Conservation (phyloP, 78 protist genomes). For the Diacronema lutheri region DNA sequence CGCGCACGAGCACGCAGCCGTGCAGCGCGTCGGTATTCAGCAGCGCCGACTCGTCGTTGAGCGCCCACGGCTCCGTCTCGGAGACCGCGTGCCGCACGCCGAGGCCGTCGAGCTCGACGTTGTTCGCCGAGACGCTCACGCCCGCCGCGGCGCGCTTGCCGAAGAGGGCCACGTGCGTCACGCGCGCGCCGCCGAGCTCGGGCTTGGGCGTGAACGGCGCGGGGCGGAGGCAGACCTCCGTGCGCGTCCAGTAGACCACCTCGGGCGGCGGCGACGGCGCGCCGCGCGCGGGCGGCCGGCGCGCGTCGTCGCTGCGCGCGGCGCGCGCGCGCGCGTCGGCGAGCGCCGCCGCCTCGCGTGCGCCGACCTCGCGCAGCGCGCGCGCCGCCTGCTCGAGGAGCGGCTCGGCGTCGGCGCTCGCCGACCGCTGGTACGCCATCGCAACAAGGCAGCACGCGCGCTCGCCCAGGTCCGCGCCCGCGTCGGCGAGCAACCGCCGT, state of each 20-base stretch:
- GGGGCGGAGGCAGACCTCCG: not conserved
- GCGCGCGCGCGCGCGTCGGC: too few relatives aligned
- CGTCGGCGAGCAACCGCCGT: not conserved
- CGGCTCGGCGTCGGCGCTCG: not conserved
- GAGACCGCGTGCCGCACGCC: not conserved
- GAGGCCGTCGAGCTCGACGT: not conserved
- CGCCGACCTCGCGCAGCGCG: not conserved
- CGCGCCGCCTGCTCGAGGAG: not conserved
- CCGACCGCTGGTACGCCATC: not conserved
- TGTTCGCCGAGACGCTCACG: not conserved
- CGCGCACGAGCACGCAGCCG: not conserved
- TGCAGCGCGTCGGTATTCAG: not conserved
- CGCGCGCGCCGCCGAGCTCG: not conserved
- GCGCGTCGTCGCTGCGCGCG: not conserved
- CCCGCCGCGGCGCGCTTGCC: not conserved
- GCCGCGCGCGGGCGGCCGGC: not conserved
- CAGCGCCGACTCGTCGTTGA: too few relatives aligned
- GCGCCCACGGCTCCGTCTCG: too few relatives aligned
- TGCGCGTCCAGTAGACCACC: not conserved
- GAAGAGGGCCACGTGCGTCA: not conserved
- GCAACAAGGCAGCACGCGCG: not conserved
- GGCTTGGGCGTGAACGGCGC: not conserved
- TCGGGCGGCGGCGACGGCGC: not conserved
- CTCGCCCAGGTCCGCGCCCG: not conserved
- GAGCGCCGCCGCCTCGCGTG: not conserved